Evolutionary conservation across 2,329 filamentous ascomycete genomes (phyloP), one percentile per base, ranked within the genome.

Genomic region (Sclerotinia spermophila): DNA sequence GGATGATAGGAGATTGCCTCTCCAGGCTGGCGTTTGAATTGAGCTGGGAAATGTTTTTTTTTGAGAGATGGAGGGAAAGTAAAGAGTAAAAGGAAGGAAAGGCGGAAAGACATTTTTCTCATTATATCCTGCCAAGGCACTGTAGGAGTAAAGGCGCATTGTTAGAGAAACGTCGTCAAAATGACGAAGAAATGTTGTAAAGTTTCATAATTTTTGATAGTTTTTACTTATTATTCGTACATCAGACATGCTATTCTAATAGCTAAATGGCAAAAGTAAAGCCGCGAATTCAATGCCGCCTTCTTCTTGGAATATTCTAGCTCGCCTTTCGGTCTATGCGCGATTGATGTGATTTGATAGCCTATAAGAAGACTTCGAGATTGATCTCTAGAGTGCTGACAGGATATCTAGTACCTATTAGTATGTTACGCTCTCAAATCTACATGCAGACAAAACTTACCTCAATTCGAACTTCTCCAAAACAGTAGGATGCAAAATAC

Each of bases 351-450:
- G 35, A 71, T 33, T 48, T 70, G 45, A 73, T 80, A 17, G 35
- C 35, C 10, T 85, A 97, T 83, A 97, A 85, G 86, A 99, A 96
- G 75, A 92, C 88, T 82, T 98, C 95, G 44, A 98, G 87, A 82
- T 98, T 97, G 80, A 99, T 87, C 84, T 99, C 96, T 76, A 99
- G 83, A 58, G 93, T 94, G 83, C 94, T 97, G 77, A 97, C 94
- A 56, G 96, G 95, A 84, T 94, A 95, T 84, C 89, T 91, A 70
- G 69, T 73, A 75, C 1, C 58, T 15, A 53, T 78, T 73, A 77
- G 73, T 64, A 74, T 48, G 24, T 24, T 30, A 7, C 8, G 27
- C 51, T 40, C 21, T 13, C 30, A 21, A 6, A 17, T 30, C 1
- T 35, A 33, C 30, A n/a, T 4, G 45, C 40, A 38, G 17, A 40